Evolutionary conservation across 306 rosid species (phyloP).

Genomic region (Quercus alba): DNA sequence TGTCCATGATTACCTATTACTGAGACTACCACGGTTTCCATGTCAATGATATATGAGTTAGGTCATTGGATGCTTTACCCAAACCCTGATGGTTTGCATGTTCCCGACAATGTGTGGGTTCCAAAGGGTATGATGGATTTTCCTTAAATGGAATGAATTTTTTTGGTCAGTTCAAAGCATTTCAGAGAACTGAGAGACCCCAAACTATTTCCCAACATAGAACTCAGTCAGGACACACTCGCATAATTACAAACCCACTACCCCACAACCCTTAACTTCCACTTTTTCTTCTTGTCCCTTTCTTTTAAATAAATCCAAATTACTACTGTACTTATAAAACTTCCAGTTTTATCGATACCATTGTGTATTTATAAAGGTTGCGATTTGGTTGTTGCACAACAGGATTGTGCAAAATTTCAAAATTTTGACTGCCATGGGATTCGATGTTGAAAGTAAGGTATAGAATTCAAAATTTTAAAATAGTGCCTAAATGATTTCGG

Average conservation of each 20-base stretch:
- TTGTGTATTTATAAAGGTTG: no score
- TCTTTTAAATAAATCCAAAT: no score
- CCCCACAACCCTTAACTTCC: neutral
- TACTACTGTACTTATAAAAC: no score
- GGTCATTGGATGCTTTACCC: slow-evolving; percentile 42
- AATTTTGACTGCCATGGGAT: no score
- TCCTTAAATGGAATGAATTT: slow-evolving; percentile 53
- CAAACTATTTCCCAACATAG: slow-evolving; percentile 41
- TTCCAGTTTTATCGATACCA: no score
- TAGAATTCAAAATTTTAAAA: no score
- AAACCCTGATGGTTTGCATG: slow-evolving; percentile 64
- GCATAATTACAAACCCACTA: slow-evolving; percentile 12
- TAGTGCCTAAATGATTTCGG: no score
- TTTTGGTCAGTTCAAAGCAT: slow-evolving; percentile 36
- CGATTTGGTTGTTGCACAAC: no score
- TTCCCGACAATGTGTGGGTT: slow-evolving; percentile 82
- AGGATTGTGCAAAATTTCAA: no score
- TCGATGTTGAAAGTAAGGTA: no score
- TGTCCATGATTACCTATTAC: slow-evolving; percentile 22
- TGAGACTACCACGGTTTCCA: slow-evolving; percentile 27
- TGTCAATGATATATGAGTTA: slow-evolving; percentile 35
- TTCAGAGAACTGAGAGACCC: slow-evolving; percentile 40
- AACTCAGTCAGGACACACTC: slow-evolving; percentile 25
- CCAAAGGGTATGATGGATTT: slow-evolving; percentile 67
- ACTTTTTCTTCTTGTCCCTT: no score